Evolutionary conservation across 768 basidiomycete genomes (phyloP).

Genomic region (Boletus eberwhitei): DNA sequence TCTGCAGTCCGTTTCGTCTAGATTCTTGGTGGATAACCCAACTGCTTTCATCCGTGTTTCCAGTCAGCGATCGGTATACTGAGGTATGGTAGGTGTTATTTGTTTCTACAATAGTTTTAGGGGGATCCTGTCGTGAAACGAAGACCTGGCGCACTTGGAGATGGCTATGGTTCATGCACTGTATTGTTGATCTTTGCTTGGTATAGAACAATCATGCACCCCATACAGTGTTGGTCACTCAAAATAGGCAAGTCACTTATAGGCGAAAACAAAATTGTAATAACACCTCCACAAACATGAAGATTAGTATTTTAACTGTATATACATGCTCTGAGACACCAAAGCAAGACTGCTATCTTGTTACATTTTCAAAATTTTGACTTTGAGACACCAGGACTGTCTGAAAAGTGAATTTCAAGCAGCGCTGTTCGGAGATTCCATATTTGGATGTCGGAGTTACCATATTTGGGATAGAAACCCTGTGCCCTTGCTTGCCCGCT

Average conservation of each 20-base stretch:
- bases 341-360: background rate
- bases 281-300: background rate
- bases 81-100: background rate
- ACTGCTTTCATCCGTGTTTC: background rate
- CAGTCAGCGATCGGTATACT: background rate
- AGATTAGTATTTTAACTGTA: background rate
- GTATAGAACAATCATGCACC: too few relatives aligned
- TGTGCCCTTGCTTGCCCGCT: too few relatives aligned
- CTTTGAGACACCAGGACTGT: background rate
- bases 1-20: background rate
- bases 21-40: background rate
- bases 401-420: background rate
- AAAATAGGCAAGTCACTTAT: too few relatives aligned
- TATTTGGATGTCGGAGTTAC: background rate
- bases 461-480: background rate
- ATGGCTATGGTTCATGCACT: background rate
- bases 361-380: background rate
- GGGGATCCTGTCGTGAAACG: background rate
- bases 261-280: background rate
- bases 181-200: background rate
- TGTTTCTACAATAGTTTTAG: too few relatives aligned
- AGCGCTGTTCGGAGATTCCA: background rate
- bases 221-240: too few relatives aligned
- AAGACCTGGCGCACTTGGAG: background rate
- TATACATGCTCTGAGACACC: background rate